Evolutionary conservation across 352 stramenopile species (phyloP), one percentile per base, ranked within the genome.

Genomic region (Pelagophyceae sp.): DNA sequence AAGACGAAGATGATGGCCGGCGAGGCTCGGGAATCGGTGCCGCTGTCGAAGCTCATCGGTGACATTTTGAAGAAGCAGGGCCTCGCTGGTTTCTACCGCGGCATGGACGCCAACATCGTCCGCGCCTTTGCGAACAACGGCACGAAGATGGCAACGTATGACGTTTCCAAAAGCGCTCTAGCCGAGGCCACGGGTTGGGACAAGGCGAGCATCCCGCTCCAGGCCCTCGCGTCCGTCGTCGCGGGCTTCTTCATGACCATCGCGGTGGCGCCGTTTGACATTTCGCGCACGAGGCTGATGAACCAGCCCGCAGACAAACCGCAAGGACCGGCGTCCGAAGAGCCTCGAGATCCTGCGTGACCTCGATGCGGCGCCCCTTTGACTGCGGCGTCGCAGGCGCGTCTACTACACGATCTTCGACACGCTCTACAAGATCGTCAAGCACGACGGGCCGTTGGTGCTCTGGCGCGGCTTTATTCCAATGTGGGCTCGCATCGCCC

Each of bases 211-310:
- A 54, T 89, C 19, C 58, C 81, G 19, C 87, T 84, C 69, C 80
- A 87, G 76, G 89, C 89, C 72, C 79, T 83, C 72, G 83, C 84
- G 0, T 84, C 86, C 35, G 80, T 86, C 33, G 80, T 79, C 40
- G 87, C 87, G 45, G 87, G 87, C 74, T 91, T 92, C 75, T 90
- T 90, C 81, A 92, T 92, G 87, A 90, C 87, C 60, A 85, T 51
- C 0, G 90, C 87, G 45, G 87, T 92, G 1, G 80, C 82, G 71
- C 87, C 87, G 17, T 90, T 91, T 78, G 87, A 92, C 69, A 89
- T 90, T 80, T 76, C 90, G 23, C 83, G 87, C 78, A 92, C 87
- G 29, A 77, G 83, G 76, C 77, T 92, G 3, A 85, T 83, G 80
- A 84, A 85, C 38, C 78, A 84, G 58, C 60, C 69, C 35, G n/a